Evolutionary conservation across 805 yeast genomes (phyloP).

Genomic region (Spathaspora gorwiae): DNA sequence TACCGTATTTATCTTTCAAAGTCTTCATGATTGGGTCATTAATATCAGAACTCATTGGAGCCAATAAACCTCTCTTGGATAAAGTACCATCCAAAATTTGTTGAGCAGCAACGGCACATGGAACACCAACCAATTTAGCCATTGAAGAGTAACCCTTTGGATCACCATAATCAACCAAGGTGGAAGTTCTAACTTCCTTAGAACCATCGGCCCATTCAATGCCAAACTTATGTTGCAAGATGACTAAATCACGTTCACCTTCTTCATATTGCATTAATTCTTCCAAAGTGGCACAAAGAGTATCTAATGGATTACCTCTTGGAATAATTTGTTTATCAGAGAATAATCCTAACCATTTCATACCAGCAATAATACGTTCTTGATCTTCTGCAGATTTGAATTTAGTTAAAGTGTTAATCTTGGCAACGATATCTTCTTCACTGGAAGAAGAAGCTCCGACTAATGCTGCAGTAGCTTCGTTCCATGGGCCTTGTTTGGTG

Average conservation of each 20-base stretch:
- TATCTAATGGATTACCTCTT: constrained; percentile 91
- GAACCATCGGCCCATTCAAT: constrained; percentile 94
- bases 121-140: constrained; percentile 98
- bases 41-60: constrained; percentile 88
- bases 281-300: constrained; percentile 94
- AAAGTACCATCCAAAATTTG: constrained; percentile 79
- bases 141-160: constrained; percentile 88
- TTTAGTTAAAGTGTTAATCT: constrained; percentile 71
- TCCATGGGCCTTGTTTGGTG: constrained; percentile 67
- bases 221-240: constrained; percentile 96
- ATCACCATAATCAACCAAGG: constrained; percentile 90
- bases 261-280: constrained; percentile 92
- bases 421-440: constrained; percentile 69
- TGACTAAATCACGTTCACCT: constrained; percentile 93
- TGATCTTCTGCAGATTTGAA: constrained; percentile 81
- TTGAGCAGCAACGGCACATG: constrained; percentile 92
- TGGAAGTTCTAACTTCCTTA: constrained; percentile 88
- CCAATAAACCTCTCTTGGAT: constrained; percentile 74
- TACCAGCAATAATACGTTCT: constrained; percentile 81
- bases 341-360: constrained; percentile 92
- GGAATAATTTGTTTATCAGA: constrained; percentile 73
- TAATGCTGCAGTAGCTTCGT: constrained; percentile 72
- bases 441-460: constrained; percentile 68
- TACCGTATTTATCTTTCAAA: constrained; percentile 84
- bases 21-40: constrained; percentile 88